Evolutionary conservation across 2,329 filamentous ascomycete genomes (phyloP).

Genomic region (Escovopsis sp.): DNA sequence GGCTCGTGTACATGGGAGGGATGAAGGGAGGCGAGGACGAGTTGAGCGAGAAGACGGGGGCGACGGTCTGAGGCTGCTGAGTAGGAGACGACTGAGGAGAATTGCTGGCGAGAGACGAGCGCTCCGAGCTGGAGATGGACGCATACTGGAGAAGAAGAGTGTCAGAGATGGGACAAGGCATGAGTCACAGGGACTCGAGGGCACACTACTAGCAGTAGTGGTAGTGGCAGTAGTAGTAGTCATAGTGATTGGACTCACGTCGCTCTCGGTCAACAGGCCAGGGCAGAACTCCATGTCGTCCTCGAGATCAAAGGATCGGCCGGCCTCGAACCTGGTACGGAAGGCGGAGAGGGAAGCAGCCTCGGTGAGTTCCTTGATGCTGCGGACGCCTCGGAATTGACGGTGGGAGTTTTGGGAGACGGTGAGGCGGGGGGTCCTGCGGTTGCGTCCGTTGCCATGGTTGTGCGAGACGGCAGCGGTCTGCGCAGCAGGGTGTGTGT

Average conservation of each 20-base stretch:
- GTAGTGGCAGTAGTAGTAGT: too few relatives aligned
- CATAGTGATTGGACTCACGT: conserved; percentile 44
- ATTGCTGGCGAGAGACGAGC: conserved; percentile 86
- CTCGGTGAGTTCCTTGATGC: conserved; percentile 75
- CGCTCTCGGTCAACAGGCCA: conserved; percentile 77
- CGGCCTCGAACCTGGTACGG: conserved; percentile 78
- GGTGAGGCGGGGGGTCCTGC: conserved; percentile 66
- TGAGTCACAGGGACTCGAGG: conserved; percentile 6
- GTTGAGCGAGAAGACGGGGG: conserved; percentile 62
- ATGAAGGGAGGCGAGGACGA: conserved; percentile 52
- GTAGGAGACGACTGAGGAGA: conserved; percentile 86
- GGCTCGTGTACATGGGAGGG: conserved; percentile 50
- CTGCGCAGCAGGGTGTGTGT: conserved; percentile 43
- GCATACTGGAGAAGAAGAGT: conserved; percentile 49
- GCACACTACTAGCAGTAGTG: conserved; percentile 11
- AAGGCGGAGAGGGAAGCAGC: conserved; percentile 63
- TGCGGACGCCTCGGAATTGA: conserved; percentile 72
- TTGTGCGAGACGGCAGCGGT: conserved; percentile 51
- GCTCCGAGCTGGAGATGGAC: conserved; percentile 89
- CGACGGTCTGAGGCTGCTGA: conserved; percentile 68
- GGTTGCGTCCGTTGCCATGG: conserved; percentile 55
- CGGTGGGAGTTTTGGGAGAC: conserved; percentile 72
- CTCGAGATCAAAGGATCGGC: conserved; percentile 85
- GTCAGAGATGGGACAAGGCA: conserved; percentile 13
- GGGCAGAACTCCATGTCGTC: conserved; percentile 96